Evolutionary conservation across 2,329 filamentous ascomycete genomes (phyloP).

Genomic region (Lizonia empirigonia): DNA sequence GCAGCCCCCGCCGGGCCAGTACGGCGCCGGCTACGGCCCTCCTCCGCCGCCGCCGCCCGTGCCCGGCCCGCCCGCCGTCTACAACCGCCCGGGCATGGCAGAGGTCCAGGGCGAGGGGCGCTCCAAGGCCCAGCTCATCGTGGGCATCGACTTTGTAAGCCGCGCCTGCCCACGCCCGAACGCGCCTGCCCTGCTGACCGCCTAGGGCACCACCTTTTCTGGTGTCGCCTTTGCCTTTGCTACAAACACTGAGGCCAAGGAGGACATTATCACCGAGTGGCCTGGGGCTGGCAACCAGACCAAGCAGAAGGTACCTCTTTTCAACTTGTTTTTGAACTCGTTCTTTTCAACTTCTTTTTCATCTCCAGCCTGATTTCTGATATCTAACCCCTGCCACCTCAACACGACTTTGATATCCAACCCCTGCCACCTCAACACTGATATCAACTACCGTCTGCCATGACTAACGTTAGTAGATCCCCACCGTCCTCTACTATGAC

Average conservation of each 20-base stretch:
- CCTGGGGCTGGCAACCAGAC: slow-evolving; percentile 96
- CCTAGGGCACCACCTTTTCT: slow-evolving; percentile 92
- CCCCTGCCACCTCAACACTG: too few relatives aligned
- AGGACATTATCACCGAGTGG: slow-evolving; percentile 99
- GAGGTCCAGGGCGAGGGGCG: slow-evolving; percentile 88
- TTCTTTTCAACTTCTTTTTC: background rate
- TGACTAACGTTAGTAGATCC: too few relatives aligned
- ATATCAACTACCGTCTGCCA: too few relatives aligned
- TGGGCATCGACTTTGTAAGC: slow-evolving; percentile 94
- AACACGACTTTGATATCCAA: too few relatives aligned
- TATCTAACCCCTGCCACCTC: too few relatives aligned
- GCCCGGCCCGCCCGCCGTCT: slow-evolving; percentile 38
- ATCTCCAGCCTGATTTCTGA: too few relatives aligned
- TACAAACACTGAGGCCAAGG: slow-evolving; percentile 95
- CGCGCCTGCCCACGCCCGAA: background rate
- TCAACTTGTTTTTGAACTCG: background rate
- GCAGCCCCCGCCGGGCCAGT: slow-evolving; percentile 26
- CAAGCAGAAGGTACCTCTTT: slow-evolving; percentile 87
- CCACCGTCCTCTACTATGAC: slow-evolving; percentile 98
- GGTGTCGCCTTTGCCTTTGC: slow-evolving; percentile 93
- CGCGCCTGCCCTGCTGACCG: slow-evolving; percentile 6
- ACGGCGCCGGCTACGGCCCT: slow-evolving; percentile 38
- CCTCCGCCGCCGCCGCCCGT: slow-evolving; percentile 39
- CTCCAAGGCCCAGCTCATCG: slow-evolving; percentile 96
- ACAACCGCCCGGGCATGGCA: slow-evolving; percentile 45